Conservation (phyloP, 1,284 basidiomycete genomes). For the Butyriboletus appendiculatus region DNA sequence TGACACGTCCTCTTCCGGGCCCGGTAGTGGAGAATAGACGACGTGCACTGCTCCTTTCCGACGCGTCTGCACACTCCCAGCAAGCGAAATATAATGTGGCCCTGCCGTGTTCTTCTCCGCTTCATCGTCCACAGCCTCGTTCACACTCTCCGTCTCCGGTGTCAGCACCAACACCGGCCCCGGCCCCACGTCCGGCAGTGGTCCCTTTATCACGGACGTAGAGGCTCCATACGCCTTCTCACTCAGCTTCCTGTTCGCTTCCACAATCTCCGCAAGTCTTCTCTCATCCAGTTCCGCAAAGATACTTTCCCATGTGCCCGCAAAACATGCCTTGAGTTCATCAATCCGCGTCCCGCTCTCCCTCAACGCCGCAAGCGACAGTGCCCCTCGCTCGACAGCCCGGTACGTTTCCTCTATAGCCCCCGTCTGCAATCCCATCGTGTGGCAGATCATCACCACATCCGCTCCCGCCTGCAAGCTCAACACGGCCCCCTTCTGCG, state of each 20-base stretch:
- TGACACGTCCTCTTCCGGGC: conserved; percentile 2
- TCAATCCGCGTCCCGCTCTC: conserved; percentile 47
- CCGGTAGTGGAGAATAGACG: conserved; percentile 43
- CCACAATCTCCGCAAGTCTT: conserved; percentile 40
- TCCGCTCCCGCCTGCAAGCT: conserved; percentile 64
- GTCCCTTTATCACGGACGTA: conserved; percentile 48
- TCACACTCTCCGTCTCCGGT: conserved; percentile 56
- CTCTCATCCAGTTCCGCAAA: conserved; percentile 33
- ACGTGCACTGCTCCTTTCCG: conserved; percentile 42
- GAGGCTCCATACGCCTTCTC: conserved; percentile 47
- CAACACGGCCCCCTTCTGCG: conserved; percentile 53
- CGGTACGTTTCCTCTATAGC: conserved; percentile 53
- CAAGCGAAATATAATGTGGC: conserved; percentile 54
- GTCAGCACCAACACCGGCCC: conserved; percentile 50
- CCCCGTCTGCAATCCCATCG: conserved; percentile 49
- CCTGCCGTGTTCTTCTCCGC: conserved; percentile 59
- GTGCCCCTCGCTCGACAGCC: conserved; percentile 45
- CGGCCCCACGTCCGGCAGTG: conserved; percentile 39
- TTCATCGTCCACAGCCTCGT: conserved; percentile 61
- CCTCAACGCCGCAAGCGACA: conserved; percentile 42
- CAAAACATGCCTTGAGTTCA: conserved; percentile 51
- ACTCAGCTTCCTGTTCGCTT: conserved; percentile 45
- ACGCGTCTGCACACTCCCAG: conserved; percentile 38
- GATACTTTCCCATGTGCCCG: conserved; percentile 47
- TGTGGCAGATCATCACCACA: conserved; percentile 72